These are phyloP conservation scores for Plasmodium vinckei DNA, from an alignment of 169 alveolate genomes.

Conservation along the genomic window DNA sequence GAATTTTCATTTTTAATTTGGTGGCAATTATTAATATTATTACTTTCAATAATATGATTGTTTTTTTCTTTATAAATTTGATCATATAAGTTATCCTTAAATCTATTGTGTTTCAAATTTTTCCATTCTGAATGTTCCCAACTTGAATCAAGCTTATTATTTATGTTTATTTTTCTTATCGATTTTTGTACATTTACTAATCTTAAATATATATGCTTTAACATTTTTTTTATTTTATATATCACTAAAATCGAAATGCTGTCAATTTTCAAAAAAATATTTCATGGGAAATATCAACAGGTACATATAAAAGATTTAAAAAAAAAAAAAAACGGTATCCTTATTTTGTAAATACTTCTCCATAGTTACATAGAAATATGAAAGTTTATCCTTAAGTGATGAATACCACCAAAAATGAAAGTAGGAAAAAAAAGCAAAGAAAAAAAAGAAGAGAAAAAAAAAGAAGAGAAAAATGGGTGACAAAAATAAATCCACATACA, in stretches of 20 bases:
- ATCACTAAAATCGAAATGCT: no score
- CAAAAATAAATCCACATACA: neutral
- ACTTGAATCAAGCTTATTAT: neutral
- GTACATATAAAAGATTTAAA: no score
- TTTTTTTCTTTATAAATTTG: no score
- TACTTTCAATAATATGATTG: no score
- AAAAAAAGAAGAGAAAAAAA: neutral
- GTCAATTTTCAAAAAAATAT: no score
- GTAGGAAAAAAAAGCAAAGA: neutral
- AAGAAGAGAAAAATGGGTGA: neutral
- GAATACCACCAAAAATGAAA: neutral
- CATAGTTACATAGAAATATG: neutral
- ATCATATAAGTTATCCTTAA: no score
- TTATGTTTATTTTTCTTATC: constrained; percentile 15
- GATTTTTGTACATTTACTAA: constrained; percentile 29
- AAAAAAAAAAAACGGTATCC: no score
- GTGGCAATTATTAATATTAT: no score
- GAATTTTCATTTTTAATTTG: no score
- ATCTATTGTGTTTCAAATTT: neutral
- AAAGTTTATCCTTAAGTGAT: no score
- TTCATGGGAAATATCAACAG: no score
- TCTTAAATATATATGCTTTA: constrained; percentile 57
- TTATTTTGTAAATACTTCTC: neutral
- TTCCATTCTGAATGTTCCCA: neutral
- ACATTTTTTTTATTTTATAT: constrained; percentile 6